Conservation (phyloP, 2,329 filamentous ascomycete genomes). For the Colletotrichum sp. region DNA sequence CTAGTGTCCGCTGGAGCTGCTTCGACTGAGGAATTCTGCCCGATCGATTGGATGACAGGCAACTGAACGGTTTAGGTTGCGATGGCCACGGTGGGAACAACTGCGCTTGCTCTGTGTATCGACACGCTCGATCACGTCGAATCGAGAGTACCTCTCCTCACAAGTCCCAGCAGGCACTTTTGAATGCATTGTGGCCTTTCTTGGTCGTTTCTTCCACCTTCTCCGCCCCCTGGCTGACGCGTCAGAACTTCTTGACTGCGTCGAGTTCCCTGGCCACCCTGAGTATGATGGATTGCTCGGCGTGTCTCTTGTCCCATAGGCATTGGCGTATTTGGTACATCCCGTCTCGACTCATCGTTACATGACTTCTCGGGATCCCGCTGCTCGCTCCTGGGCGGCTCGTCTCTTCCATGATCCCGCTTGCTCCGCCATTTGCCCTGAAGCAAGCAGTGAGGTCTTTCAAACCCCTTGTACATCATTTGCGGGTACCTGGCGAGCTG, state of each 20-base stretch:
- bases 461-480: constrained; percentile 22
- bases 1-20: constrained; percentile 33
- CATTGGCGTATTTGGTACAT: neutral
- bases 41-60: constrained; percentile 32
- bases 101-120: constrained; percentile 29
- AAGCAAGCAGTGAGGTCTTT: constrained; percentile 22
- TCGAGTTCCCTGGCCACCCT: constrained; percentile 9
- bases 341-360: neutral
- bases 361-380: neutral
- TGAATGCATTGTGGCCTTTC: constrained; percentile 39
- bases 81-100: neutral
- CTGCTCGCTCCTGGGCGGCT: neutral
- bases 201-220: neutral
- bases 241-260: constrained; percentile 24
- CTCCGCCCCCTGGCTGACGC: neutral
- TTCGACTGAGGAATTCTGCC: constrained; percentile 28
- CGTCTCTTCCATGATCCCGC: neutral
- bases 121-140: constrained; percentile 40
- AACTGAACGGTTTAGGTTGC: constrained; percentile 27
- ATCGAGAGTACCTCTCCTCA: constrained; percentile 33
- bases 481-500: constrained; percentile 19
- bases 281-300: neutral
- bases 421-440: neutral
- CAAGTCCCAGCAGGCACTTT: constrained; percentile 40
- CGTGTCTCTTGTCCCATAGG: neutral